Base-by-base conservation (phyloP, 2,329 filamentous ascomycete genomes). In the Penicillium palitans region DNA sequence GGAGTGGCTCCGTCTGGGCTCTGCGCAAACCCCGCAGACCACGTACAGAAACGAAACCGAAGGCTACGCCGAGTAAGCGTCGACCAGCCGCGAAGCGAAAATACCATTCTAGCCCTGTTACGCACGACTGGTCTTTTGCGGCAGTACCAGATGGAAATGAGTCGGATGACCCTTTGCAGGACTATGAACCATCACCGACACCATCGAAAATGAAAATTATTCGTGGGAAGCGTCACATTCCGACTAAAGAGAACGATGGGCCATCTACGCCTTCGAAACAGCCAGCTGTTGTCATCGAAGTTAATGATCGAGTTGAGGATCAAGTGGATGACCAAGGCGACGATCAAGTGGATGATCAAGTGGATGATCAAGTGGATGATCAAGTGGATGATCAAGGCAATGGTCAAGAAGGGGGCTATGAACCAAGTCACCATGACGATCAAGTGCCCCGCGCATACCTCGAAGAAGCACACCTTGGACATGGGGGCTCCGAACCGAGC, bases 121-220 rank as follows among this genome's bases (percentile, higher is more conserved):
- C 65, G 41, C 68, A 62, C 55, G 73, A 76, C 63, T 76, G 73
- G 73, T 74, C 69, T 44, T 76, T 76, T 56, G 71, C 73, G 40
- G 60, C 68, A 40, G 58, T 66, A 12, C 62, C 66, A n/a, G 72
- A 73, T 44, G 69, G 66, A 51, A 72, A 68, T 53, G 76, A 78
- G 60, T 78, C 76, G n/a, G 76, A 78, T 61, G 76, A 78, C 58
- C 76, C 76, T 45, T 66, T 78, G 52, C 74, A 76, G 56, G 72
- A 76, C 29, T 58, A 67, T 27, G 67, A 69, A 57, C 66, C 70
- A 13, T 74, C 73, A 2, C 70, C 70, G 33, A 69, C 68, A n/a
- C 63, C 69, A 17, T 72, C 66, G 25, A 60, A 50, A 37, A 17
- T 60, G 8, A 39, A 61, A 27, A 63, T 67, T 31, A 63, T 70